Evolutionary conservation across 2,329 filamentous ascomycete species (phyloP).

Genomic region (Nemania bipapillata): DNA sequence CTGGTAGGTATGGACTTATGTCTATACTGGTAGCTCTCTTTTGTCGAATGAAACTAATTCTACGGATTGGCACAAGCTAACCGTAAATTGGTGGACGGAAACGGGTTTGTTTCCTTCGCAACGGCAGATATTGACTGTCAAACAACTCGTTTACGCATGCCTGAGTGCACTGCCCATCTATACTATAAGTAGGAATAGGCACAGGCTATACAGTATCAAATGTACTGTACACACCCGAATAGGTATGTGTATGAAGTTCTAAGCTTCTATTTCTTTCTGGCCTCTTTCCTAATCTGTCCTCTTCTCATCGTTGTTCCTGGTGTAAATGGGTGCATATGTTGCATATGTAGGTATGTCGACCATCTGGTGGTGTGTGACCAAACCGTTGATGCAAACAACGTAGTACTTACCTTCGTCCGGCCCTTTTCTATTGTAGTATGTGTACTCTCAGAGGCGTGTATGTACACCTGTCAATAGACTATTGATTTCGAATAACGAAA

Average conservation of each 20-base stretch:
- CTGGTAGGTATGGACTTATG: background rate
- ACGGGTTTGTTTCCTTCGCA: conserved; percentile 3
- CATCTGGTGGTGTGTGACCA: conserved; percentile 35
- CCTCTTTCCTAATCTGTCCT: conserved; percentile 29
- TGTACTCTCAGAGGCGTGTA: conserved; percentile 5
- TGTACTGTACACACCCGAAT: background rate
- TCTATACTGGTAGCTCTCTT: background rate
- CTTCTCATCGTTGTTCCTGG: background rate
- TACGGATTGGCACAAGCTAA: background rate
- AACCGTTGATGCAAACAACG: conserved; percentile 19
- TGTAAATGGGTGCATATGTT: background rate
- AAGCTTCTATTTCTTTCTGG: conserved; percentile 7
- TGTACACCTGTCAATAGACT: conserved; percentile 33
- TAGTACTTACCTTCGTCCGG: conserved; percentile 19
- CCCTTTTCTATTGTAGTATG: conserved; percentile 1
- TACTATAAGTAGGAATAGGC: background rate
- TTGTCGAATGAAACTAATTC: conserved; percentile 7
- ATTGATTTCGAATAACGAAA: conserved; percentile 36
- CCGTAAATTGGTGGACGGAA: background rate
- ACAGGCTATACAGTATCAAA: background rate
- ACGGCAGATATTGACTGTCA: background rate
- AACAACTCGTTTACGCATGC: background rate
- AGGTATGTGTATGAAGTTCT: background rate
- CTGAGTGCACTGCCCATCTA: background rate
- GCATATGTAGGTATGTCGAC: background rate